phyloP scores from a whole-genome alignment of 1,139 yeast genomes.

The Blastobotrys petasosporus region DNA sequence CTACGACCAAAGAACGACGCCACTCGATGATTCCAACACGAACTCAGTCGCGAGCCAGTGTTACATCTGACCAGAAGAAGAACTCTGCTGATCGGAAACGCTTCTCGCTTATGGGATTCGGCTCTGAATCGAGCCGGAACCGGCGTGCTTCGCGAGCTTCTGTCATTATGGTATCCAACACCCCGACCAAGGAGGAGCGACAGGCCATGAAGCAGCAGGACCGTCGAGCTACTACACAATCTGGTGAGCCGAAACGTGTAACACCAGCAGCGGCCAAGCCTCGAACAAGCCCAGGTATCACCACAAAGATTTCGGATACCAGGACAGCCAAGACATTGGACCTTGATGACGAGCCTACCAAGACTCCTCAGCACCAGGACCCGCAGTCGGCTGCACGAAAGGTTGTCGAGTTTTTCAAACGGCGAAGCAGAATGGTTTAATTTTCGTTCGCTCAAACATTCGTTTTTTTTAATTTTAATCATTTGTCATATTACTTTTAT shows the following conservation, averaged over 20 bases:
- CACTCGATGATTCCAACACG: slow-evolving; percentile 18
- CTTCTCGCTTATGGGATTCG: slow-evolving; percentile 16
- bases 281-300: too few relatives aligned
- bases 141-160: slow-evolving; percentile 2
- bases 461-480: slow-evolving; percentile 5
- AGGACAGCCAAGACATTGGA: neutral
- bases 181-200: slow-evolving; percentile 1
- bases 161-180: neutral
- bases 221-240: too few relatives aligned
- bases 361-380: slow-evolving; percentile 14
- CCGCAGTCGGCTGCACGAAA: slow-evolving; percentile 27
- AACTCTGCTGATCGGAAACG: slow-evolving; percentile 22
- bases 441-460: neutral
- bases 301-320: neutral
- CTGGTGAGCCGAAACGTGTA: too few relatives aligned
- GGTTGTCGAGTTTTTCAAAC: slow-evolving; percentile 35
- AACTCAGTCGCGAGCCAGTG: slow-evolving; percentile 7
- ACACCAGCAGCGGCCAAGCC: too few relatives aligned
- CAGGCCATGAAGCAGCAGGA: neutral
- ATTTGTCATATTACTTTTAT: slow-evolving; percentile 2
- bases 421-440: slow-evolving; percentile 43
- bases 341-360: neutral
- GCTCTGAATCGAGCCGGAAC: neutral
- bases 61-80: slow-evolving; percentile 6
- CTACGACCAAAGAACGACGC: slow-evolving; percentile 10